Percentiles rank a stretch among this genome's conserved stretches.
These are phyloP conservation scores for Plantago elongata DNA, from an alignment of 257 asterid species.

Conservation along the genomic window DNA sequence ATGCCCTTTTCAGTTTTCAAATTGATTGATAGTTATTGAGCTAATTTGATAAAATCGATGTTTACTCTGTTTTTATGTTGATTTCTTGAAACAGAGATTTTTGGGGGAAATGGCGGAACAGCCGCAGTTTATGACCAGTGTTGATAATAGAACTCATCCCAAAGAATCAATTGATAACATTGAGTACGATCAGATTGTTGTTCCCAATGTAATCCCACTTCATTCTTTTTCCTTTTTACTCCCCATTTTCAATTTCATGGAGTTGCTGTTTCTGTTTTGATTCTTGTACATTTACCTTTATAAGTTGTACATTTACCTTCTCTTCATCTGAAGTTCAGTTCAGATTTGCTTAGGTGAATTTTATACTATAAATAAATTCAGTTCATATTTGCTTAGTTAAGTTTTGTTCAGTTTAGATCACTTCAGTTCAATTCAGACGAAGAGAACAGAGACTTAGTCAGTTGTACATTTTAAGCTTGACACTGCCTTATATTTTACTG, in stretches of 20 bases:
- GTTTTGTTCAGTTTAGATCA: too few species aligned
- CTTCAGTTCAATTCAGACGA: too few species aligned
- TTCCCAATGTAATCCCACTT: slow-evolving; percentile 76
- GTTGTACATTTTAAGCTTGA: too few species aligned
- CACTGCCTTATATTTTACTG: too few species aligned
- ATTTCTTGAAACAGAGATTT: slow-evolving; percentile 20
- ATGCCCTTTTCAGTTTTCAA: neutral
- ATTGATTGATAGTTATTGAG: neutral
- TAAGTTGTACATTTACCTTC: neutral
- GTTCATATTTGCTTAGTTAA: too few species aligned
- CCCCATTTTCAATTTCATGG: slow-evolving; percentile 13
- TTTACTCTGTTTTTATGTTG: neutral
- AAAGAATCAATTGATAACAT: slow-evolving; percentile 63
- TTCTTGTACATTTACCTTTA: neutral
- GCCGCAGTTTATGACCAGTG: slow-evolving; percentile 69
- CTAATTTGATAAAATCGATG: neutral
- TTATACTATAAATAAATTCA: too few species aligned
- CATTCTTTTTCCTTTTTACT: neutral
- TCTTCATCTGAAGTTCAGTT: too few species aligned
- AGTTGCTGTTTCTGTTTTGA: neutral
- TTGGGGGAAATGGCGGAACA: slow-evolving; percentile 56
- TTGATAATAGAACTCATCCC: slow-evolving; percentile 42
- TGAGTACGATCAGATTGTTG: slow-evolving; percentile 83
- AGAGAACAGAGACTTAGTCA: too few species aligned
- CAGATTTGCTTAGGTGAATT: too few species aligned